A percentile compares a stretch with the other conserved stretches of the same genome.
These are phyloP conservation scores for Comarum palustre DNA, from an alignment of 306 rosid species.

Conservation along the genomic window DNA sequence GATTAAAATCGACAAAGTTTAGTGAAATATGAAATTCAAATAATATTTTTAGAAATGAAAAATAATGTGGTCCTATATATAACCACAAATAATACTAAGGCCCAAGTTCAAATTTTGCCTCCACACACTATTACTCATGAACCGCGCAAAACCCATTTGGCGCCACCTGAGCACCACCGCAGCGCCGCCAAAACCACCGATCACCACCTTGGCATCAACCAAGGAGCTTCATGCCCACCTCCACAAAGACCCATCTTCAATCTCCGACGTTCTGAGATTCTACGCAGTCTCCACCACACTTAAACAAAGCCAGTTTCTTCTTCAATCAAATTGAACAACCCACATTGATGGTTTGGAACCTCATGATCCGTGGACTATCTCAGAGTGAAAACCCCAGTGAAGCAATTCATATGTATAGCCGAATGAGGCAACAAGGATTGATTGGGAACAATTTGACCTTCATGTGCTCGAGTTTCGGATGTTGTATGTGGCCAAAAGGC, in stretches of 20 bases:
- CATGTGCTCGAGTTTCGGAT: slow-evolving; percentile 59
- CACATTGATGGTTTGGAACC: slow-evolving; percentile 56
- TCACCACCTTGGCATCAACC: slow-evolving; percentile 24
- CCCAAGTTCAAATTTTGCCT: not conserved
- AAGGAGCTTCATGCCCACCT: slow-evolving; percentile 54
- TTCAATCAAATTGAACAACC: slow-evolving; percentile 57
- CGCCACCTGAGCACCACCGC: slow-evolving; percentile 24
- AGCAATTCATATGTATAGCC: slow-evolving; percentile 50
- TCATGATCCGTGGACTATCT: slow-evolving; percentile 67
- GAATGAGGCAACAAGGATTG: slow-evolving; percentile 44
- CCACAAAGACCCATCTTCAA: slow-evolving; percentile 41
- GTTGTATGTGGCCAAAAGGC: slow-evolving; percentile 30
- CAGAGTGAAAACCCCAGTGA: slow-evolving; percentile 47
- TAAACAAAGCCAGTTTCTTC: slow-evolving; percentile 42
- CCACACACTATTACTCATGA: slow-evolving; percentile 24
- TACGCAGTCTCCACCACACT: slow-evolving; percentile 43
- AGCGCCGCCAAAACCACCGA: slow-evolving; percentile 4
- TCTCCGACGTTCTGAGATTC: slow-evolving; percentile 48
- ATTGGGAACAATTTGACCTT: slow-evolving; percentile 52
- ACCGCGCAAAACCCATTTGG: slow-evolving; percentile 26
- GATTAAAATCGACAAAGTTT: too few relatives aligned
- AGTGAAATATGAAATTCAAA: too few relatives aligned
- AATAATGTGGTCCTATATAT: too few relatives aligned
- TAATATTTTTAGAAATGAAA: too few relatives aligned
- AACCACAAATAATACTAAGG: too few relatives aligned